phyloP scores from a whole-genome alignment of 2,329 filamentous ascomycete genomes.

The Paraphoma sp. region DNA sequence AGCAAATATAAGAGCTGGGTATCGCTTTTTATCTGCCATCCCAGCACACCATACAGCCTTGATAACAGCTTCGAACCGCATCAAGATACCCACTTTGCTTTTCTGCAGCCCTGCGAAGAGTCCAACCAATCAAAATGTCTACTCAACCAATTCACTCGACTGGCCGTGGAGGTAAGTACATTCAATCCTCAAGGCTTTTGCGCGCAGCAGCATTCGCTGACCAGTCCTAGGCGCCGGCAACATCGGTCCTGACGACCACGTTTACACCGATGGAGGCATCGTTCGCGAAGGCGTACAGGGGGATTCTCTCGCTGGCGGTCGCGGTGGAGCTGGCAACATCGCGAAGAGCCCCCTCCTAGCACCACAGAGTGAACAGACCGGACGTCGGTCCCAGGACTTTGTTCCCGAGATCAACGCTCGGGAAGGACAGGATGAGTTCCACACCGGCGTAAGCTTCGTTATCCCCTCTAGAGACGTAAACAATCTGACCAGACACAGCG shows the following conservation, averaged over 20 bases:
- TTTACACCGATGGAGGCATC: slow-evolving; percentile 56
- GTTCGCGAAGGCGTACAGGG: slow-evolving; percentile 54
- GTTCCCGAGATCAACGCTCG: slow-evolving; percentile 54
- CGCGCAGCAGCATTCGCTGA: slow-evolving; percentile 9
- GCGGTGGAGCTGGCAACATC: slow-evolving; percentile 53
- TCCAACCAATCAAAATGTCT: slow-evolving; percentile 30
- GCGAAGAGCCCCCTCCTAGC: slow-evolving; percentile 42
- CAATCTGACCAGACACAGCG: slow-evolving; percentile 38
- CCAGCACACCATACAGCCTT: slow-evolving; percentile 13
- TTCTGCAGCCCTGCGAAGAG: slow-evolving; percentile 1
- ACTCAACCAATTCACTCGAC: slow-evolving; percentile 58
- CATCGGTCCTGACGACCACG: slow-evolving; percentile 59
- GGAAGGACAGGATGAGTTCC: slow-evolving; percentile 51
- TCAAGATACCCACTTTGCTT: slow-evolving; percentile 15
- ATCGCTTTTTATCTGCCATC: slow-evolving; percentile 12
- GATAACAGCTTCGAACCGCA: slow-evolving; percentile 8
- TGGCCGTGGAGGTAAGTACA: slow-evolving; percentile 61
- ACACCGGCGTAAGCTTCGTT: slow-evolving; percentile 51
- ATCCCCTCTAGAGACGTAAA: neutral
- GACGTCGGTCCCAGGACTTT: slow-evolving; percentile 47
- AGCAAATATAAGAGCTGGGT: slow-evolving; percentile 41
- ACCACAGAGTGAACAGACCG: slow-evolving; percentile 25
- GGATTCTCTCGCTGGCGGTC: slow-evolving; percentile 44
- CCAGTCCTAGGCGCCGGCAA: slow-evolving; percentile 61
- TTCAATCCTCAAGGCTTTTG: neutral